A percentile compares a stretch with the other conserved stretches of the same genome.
phyloP scores from a whole-genome alignment of 805 yeast species.

The Wickerhamiella parazyma region DNA sequence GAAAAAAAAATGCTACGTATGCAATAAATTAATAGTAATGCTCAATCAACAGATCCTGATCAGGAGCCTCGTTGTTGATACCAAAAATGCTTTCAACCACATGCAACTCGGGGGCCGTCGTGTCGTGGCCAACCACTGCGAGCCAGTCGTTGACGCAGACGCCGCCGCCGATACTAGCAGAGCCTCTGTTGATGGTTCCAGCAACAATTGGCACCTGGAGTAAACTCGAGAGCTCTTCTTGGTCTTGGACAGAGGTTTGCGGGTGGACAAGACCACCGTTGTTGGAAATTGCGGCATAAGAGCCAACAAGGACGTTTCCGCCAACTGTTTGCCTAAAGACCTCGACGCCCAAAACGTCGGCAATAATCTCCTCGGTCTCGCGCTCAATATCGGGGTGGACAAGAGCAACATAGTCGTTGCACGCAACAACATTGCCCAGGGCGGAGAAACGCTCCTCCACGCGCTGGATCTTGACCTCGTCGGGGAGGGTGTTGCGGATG shows the following conservation, averaged over 20 bases:
- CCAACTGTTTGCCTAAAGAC: slow-evolving; percentile 98
- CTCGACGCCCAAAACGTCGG: slow-evolving; percentile 96
- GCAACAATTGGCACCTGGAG: slow-evolving; percentile 97
- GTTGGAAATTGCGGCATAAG: slow-evolving; percentile 86
- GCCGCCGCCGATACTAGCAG: slow-evolving; percentile 96
- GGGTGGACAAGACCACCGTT: slow-evolving; percentile 99
- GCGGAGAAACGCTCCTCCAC: slow-evolving; percentile 97
- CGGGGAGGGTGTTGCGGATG: slow-evolving; percentile 91
- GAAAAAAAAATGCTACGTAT: neutral
- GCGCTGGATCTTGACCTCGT: slow-evolving; percentile 86
- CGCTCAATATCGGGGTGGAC: slow-evolving; percentile 99
- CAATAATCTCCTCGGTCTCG: slow-evolving; percentile 96
- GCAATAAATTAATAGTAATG: slow-evolving; percentile 24
- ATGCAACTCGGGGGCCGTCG: slow-evolving; percentile 96
- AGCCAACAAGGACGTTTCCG: slow-evolving; percentile 93
- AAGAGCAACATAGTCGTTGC: slow-evolving; percentile 96
- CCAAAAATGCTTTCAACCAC: slow-evolving; percentile 89
- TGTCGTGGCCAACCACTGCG: slow-evolving; percentile 92
- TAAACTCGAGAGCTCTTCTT: slow-evolving; percentile 90
- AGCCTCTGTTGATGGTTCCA: slow-evolving; percentile 97
- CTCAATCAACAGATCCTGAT: slow-evolving; percentile 28
- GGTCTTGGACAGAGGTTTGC: slow-evolving; percentile 92
- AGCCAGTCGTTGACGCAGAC: slow-evolving; percentile 98
- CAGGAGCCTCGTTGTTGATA: slow-evolving; percentile 28
- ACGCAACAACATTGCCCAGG: slow-evolving; percentile 92